These are phyloP conservation scores for Phyllosticta citriasiana DNA, from an alignment of 2,329 filamentous ascomycete species.

Conservation along the genomic window DNA sequence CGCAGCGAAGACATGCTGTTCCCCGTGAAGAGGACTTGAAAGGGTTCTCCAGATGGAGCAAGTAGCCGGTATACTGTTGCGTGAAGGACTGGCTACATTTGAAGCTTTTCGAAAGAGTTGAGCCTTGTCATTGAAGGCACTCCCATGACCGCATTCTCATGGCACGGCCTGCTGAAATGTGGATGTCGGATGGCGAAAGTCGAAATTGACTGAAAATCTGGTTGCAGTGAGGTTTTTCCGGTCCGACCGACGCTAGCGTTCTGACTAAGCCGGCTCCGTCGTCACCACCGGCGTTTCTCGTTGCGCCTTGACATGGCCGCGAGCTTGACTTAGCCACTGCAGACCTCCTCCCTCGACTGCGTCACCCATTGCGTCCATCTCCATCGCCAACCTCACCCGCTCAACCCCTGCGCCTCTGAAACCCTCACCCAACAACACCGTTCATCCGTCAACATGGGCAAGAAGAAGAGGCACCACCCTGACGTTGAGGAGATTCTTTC, in stretches of 20 bases:
- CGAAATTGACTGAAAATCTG: neutral
- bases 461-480: slow-evolving; percentile 81
- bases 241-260: neutral
- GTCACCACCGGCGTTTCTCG: neutral
- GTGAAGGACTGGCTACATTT: neutral
- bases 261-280: neutral
- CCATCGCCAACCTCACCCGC: neutral
- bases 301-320: neutral
- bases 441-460: slow-evolving; percentile 52
- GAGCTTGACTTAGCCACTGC: neutral
- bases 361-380: neutral
- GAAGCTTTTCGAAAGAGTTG: too few relatives aligned
- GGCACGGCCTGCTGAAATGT: neutral
- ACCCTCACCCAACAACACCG: neutral
- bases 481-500: slow-evolving; percentile 79
- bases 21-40: slow-evolving; percentile 35
- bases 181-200: neutral
- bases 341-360: neutral
- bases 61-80: slow-evolving; percentile 33
- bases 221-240: neutral
- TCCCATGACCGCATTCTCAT: neutral
- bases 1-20: slow-evolving; percentile 35
- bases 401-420: neutral
- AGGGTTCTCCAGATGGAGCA: slow-evolving; percentile 28
- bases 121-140: neutral